Evolutionary conservation across 257 asterid genomes (phyloP).

Genomic region (Hygrophila difformis): DNA sequence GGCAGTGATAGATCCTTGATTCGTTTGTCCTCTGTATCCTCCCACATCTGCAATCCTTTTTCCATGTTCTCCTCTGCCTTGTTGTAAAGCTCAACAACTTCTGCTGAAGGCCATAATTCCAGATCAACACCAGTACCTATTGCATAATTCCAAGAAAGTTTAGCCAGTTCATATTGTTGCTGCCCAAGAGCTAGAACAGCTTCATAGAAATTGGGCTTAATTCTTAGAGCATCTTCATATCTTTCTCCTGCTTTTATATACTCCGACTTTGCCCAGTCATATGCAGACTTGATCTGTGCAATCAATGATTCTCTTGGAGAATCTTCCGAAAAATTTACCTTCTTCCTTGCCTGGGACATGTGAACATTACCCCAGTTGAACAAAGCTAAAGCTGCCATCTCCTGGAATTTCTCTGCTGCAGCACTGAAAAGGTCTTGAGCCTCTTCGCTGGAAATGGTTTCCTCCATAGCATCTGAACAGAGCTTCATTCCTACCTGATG

Average conservation of each 20-base stretch:
- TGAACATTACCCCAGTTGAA: slow-evolving; percentile 20
- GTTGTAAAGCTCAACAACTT: slow-evolving; percentile 11
- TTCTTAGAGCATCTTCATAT: slow-evolving; percentile 11
- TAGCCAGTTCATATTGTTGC: slow-evolving; percentile 17
- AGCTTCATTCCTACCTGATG: slow-evolving; percentile 18
- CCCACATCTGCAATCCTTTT: slow-evolving; percentile 31
- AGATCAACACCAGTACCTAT: slow-evolving; percentile 2
- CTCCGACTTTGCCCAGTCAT: slow-evolving; percentile 14
- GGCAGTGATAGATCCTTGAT: slow-evolving; percentile 21
- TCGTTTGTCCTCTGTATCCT: slow-evolving; percentile 41
- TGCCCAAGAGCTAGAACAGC: slow-evolving; percentile 14
- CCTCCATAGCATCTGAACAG: slow-evolving; percentile 14
- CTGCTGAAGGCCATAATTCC: slow-evolving; percentile 6
- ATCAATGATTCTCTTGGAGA: slow-evolving; percentile 2
- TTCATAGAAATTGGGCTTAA: slow-evolving; percentile 13
- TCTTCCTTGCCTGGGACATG: slow-evolving; percentile 15
- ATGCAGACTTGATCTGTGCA: background rate
- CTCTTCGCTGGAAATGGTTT: slow-evolving; percentile 12
- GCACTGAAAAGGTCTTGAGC: slow-evolving; percentile 11
- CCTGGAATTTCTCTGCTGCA: slow-evolving; percentile 14
- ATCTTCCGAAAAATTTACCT: background rate
- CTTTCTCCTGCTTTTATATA: slow-evolving; percentile 3
- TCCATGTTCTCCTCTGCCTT: slow-evolving; percentile 18
- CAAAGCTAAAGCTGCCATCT: slow-evolving; percentile 12
- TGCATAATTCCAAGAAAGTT: slow-evolving; percentile 13